Evolutionary conservation across 495 filamentous ascomycete species (phyloP), one percentile per base, ranked within the genome.

Genomic region (Halenospora varia): DNA sequence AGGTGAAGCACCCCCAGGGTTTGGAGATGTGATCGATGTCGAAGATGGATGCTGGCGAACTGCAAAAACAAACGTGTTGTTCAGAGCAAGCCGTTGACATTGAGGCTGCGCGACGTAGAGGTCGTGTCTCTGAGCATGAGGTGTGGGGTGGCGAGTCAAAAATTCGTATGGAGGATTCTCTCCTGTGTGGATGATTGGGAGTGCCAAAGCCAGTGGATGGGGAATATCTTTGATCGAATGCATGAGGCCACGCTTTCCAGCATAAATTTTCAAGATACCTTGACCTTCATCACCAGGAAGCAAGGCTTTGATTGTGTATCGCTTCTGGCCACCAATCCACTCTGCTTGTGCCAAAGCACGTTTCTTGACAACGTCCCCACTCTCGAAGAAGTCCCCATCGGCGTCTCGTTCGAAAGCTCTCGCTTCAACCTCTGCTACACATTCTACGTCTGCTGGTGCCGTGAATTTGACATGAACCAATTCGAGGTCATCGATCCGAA

Each of bases 51-150:
- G 92, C 66, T 99, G 94, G 24, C 94, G 88, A 48, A 97, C 87
- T 51, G 88, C 86, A 66, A 99, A 99, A 22, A 99, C 93, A 67
- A 96, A 99, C 6, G 94, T 99, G 67, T 97, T 97, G 73, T 96
- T 96, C 42, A 95, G 71, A 9, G 90, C 92, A 10, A 99, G 75
- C 19, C 82, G 81, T 39, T 87, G 78, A 67, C 94, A 97, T 70
- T 97, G 95, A 0, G 95, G 94, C 63, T 96, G 92, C 26, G 88
- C 88, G 64, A 99, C 87, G 71, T 99, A 99, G 60, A 99, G 82
- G 62, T 97, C 94, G 70, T 99, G 93, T 19, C 94, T 84, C 65
- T 95, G 90, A 42, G 94, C 95, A 69, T 97, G 95, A 10, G 94
- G 95, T 0, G 94, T 99, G 1, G 95, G 94, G 71, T 99, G 94